Conservation (phyloP, 2,329 filamentous ascomycete genomes). For the Cyanodermella asteris region DNA sequence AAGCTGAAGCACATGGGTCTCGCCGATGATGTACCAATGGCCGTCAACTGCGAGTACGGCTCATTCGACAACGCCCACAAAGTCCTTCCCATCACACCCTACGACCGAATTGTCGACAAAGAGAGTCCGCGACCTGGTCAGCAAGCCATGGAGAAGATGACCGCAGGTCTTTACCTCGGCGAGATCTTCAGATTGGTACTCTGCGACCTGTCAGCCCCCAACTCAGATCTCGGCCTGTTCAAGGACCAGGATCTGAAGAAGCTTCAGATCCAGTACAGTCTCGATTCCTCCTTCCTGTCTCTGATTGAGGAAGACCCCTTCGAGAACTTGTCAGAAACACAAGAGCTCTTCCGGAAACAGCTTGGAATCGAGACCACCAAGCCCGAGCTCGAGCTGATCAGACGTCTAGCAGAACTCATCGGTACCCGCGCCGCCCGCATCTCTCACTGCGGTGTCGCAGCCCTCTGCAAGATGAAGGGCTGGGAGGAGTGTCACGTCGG, state of each 20-base stretch:
- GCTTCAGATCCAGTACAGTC: constrained; percentile 66
- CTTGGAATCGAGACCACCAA: constrained; percentile 49
- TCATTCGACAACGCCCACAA: constrained; percentile 89
- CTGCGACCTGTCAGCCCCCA: constrained; percentile 68
- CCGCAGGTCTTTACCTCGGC: constrained; percentile 79
- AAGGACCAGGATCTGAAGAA: constrained; percentile 58
- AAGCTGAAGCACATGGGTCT: constrained; percentile 87
- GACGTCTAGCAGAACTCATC: constrained; percentile 77
- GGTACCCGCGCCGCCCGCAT: constrained; percentile 84
- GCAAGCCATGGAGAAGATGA: constrained; percentile 96
- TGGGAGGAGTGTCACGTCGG: constrained; percentile 80
- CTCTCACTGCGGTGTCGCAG: constrained; percentile 83
- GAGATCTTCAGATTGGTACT: constrained; percentile 83
- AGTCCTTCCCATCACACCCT: constrained; percentile 65
- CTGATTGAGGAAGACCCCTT: constrained; percentile 87
- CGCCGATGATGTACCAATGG: constrained; percentile 63
- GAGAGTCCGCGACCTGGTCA: constrained; percentile 83
- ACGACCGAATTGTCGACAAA: constrained; percentile 72
- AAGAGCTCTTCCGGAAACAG: constrained; percentile 57
- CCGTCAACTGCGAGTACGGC: constrained; percentile 95
- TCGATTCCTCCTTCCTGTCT: constrained; percentile 86
- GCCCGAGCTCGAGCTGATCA: constrained; percentile 71
- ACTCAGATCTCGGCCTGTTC: constrained; percentile 54
- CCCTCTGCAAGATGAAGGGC: constrained; percentile 91
- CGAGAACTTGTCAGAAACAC: constrained; percentile 81